Conservation (phyloP, 805 yeast genomes). For the Naumovozyma dairenensis region DNA sequence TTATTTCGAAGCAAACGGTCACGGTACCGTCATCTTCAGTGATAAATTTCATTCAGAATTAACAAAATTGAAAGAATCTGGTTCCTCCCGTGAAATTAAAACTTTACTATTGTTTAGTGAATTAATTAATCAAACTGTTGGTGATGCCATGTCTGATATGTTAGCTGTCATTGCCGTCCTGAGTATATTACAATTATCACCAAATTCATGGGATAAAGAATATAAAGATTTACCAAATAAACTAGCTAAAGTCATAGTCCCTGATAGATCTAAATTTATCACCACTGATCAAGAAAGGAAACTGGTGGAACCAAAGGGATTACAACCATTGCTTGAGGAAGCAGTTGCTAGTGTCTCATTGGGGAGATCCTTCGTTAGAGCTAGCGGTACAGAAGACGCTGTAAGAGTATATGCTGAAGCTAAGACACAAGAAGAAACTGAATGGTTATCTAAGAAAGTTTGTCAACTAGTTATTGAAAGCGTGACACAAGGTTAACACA, state of each 20-base stretch:
- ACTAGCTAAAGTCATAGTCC: slow-evolving; percentile 70
- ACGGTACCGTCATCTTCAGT: slow-evolving; percentile 86
- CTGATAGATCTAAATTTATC: slow-evolving; percentile 66
- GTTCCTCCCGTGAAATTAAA: slow-evolving; percentile 32
- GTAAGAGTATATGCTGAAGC: slow-evolving; percentile 95
- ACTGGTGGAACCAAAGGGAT: slow-evolving; percentile 63
- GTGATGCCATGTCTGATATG: slow-evolving; percentile 93
- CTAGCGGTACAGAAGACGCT: slow-evolving; percentile 96
- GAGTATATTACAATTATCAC: slow-evolving; percentile 44
- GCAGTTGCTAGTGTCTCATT: slow-evolving; percentile 42
- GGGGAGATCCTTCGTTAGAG: slow-evolving; percentile 90
- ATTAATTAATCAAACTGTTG: slow-evolving; percentile 93
- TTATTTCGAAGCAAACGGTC: slow-evolving; percentile 98
- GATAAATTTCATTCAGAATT: slow-evolving; percentile 35
- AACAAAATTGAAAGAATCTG: slow-evolving; percentile 26
- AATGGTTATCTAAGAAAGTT: slow-evolving; percentile 35
- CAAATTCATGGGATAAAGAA: slow-evolving; percentile 63
- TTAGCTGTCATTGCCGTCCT: slow-evolving; percentile 63
- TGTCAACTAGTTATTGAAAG: slow-evolving; percentile 27
- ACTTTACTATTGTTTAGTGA: slow-evolving; percentile 52
- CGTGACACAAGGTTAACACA: too few species aligned
- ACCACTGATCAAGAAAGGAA: slow-evolving; percentile 89
- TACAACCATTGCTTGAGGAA: slow-evolving; percentile 65
- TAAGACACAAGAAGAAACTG: slow-evolving; percentile 38
- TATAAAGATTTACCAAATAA: slow-evolving; percentile 84